Percentiles rank a stretch among this genome's conserved stretches.
Conservation (phyloP, 805 yeast species). For the Phaffomyces opuntiae region DNA sequence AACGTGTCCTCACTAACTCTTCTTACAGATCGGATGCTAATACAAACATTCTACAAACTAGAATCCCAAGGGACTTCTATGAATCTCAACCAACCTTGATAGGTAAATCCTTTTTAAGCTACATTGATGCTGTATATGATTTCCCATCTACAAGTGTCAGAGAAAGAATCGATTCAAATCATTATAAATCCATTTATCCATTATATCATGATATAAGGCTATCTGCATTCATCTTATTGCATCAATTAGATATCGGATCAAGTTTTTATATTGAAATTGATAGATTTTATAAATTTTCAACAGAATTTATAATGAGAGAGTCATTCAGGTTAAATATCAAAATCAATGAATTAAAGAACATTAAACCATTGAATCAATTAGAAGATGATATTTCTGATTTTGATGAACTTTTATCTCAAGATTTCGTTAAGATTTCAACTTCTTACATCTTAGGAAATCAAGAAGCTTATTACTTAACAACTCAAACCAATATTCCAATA, state of each 20-base stretch:
- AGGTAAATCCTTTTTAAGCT: conserved; percentile 8
- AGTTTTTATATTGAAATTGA: conserved; percentile 47
- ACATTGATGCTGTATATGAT: conserved; percentile 2
- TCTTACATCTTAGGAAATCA: conserved; percentile 44
- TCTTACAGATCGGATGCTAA: conserved; percentile 11
- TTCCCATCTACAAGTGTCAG: conserved; percentile 32
- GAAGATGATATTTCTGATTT: conserved; percentile 19
- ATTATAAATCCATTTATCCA: conserved; percentile 41
- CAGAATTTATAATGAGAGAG: conserved; percentile 61
- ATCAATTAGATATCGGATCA: conserved; percentile 42
- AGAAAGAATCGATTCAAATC: conserved; percentile 30
- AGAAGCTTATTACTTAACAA: conserved; percentile 58
- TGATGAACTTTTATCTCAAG: conserved; percentile 39
- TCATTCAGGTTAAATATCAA: conserved; percentile 36
- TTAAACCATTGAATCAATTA: conserved; percentile 2
- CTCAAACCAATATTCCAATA: conserved; percentile 64
- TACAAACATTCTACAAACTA: conserved; percentile 9
- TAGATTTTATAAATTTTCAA: conserved; percentile 52
- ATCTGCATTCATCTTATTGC: conserved; percentile 42
- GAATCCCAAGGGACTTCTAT: conserved; percentile 13
- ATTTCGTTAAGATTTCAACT: conserved; percentile 53
- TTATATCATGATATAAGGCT: conserved; percentile 63
- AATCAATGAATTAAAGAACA: conserved; percentile 12
- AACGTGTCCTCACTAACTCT: neutral
- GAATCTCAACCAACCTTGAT: conserved; percentile 15